Base-by-base conservation (phyloP, 2,329 filamentous ascomycete species). In the Tympanopsis confertula region DNA sequence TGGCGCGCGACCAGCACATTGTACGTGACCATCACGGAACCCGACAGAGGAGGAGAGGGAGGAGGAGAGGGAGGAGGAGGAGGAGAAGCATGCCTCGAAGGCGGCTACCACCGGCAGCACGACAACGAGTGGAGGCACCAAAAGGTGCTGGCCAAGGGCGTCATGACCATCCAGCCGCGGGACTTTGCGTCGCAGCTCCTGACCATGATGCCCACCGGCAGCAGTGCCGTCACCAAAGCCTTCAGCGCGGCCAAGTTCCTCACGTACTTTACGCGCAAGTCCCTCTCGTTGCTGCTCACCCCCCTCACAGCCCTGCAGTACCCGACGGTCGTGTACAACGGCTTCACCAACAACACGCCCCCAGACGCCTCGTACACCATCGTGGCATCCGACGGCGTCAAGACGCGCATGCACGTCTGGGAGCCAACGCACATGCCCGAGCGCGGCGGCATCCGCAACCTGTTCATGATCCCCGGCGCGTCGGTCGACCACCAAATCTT, bases 401-500 rank as follows among this genome's bases (percentile, higher is more conserved):
- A 57, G 38, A 69, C 72, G 0, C 60, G 59, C 5, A 52, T 80
- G 47, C 64, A 75, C 47, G 61, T 75, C 47, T 80, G 71, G 70
- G 66, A 75, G 43, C 63, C 74, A 3, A 63, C 60, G 2, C 51
- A 61, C 20, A 20, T 45, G 5, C 50, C 56, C 28, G 44, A 49
- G 2, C 50, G 46, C 1, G 47, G 61, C 17, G 51, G 58, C 14
- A 52, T 60, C 5, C 63, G 63, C 47, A 70, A 71, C 42, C 55
- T 81, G 4, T 66, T 81, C 42, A 67, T 81, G 62, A 63, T 81
- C 33, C 74, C 75, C 0, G 77, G 76, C 15, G 74, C 74, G 0
- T 63, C 71, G 1, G 75, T 81, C 1, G 71, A 79, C 50, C 71
- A 81, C 45, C 68, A 74, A 43, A 76, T 80, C 38, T 81, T 64